phyloP scores from a whole-genome alignment of 2,329 filamentous ascomycete species.

The Fonsecaea erecta region DNA sequence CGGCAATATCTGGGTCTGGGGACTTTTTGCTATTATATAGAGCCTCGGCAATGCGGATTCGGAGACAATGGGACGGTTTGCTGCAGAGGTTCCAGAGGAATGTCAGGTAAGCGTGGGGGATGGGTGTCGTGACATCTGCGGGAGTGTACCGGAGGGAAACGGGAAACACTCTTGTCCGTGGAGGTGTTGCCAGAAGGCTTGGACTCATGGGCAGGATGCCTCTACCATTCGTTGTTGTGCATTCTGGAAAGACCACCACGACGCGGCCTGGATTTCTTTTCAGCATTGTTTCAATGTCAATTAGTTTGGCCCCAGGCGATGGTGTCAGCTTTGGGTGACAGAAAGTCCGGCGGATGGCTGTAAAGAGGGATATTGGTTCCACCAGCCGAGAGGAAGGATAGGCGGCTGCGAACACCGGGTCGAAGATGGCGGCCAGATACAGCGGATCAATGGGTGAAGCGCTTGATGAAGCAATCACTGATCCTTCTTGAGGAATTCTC shows the following conservation, averaged over 20 bases:
- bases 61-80: conserved; percentile 83
- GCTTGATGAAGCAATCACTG: conserved; percentile 86
- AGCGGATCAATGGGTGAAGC: conserved; percentile 91
- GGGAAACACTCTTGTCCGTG: conserved; percentile 79
- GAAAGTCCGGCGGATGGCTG: conserved; percentile 76
- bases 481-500: conserved; percentile 76
- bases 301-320: conserved; percentile 55
- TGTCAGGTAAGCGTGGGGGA: conserved; percentile 71
- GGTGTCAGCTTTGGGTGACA: conserved; percentile 59
- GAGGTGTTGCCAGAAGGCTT: conserved; percentile 69
- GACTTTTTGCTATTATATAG: conserved; percentile 48
- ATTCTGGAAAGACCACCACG: conserved; percentile 89
- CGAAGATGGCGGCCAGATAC: conserved; percentile 94
- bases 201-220: conserved; percentile 85
- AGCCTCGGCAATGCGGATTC: conserved; percentile 84
- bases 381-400: conserved; percentile 77
- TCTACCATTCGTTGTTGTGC: conserved; percentile 89
- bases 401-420: conserved; percentile 87
- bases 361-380: conserved; percentile 74
- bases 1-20: conserved; percentile 4
- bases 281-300: conserved; percentile 67
- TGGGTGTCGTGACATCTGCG: conserved; percentile 84
- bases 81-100: conserved; percentile 89
- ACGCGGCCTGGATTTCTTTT: conserved; percentile 72
- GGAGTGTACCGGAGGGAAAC: conserved; percentile 88